Base-by-base conservation (phyloP, 306 rosid genomes). In the Sicyos edulis region DNA sequence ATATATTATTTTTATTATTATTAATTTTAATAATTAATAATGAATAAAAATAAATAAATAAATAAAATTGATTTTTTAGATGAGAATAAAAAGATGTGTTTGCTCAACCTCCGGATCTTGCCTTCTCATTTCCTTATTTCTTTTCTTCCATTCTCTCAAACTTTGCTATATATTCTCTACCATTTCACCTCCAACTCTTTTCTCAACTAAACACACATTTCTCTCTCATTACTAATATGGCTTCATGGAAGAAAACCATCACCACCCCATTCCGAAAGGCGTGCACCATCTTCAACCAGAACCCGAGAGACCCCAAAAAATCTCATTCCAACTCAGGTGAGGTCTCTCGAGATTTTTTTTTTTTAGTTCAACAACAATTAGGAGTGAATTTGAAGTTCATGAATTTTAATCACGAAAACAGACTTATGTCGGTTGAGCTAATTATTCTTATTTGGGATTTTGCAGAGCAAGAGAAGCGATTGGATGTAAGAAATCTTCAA, bases 211-310 rank as follows among this genome's bases (percentile, higher is more conserved):
- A 29, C 50, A 34, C 24, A 16, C 37, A 32, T 4, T 2, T 34
- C 19, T 21, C 19, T 21, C 16, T 2, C 29, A 4, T 15, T 13
- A 10, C 21, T 37, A 9, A 9, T 92, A 32, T 32, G 98, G 78
- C 93, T 11, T 90, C 98, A 10, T 92, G 98, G 98, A 92, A 92
- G 86, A 92, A 92, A 67, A 92, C 96, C 74, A 92, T 92, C 78
- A 74, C 91, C 26, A 53, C 96, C 9, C 98, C 98, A 1, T 90
- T 92, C 87, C 87, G 75, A 74, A 92, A 92, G 70, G 98, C 96
- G 42, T 77, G 88, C 78, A 92, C 95, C 17, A 52, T 88, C 86
- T 88, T 90, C 72, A 86, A 92, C 74, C 82, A 88, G 20, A 88
- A 84, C 53, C 83, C 91, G 37, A 80, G 83, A 74, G 89, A 86